Conservation (phyloP, 331 rosid species). For the Quercus phellos region DNA sequence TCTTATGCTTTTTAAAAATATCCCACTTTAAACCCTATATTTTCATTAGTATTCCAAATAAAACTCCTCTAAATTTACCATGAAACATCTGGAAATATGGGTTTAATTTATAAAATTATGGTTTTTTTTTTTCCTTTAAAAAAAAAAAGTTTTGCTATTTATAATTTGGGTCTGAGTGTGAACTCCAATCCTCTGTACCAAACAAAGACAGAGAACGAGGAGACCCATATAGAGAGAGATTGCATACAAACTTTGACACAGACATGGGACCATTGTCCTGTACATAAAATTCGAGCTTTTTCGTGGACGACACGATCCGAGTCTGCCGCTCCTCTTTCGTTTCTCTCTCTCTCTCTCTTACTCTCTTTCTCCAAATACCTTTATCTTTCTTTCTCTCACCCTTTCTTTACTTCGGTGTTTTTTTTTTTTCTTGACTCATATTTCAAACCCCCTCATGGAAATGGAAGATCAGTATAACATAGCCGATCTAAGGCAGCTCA, state of each 20-base stretch:
- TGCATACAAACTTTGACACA: slow-evolving; percentile 20
- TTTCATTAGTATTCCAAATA: too few relatives aligned
- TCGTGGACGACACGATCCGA: slow-evolving; percentile 98
- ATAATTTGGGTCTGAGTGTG: neutral
- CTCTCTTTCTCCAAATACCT: neutral
- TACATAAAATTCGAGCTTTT: slow-evolving; percentile 45
- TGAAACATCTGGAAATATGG: too few relatives aligned
- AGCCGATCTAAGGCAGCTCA: slow-evolving; percentile 66
- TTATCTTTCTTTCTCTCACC: neutral
- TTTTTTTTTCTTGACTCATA: neutral
- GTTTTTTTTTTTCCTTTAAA: neutral
- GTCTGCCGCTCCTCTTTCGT: slow-evolving; percentile 61
- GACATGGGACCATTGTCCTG: slow-evolving; percentile 77
- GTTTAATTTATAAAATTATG: too few relatives aligned
- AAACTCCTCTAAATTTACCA: too few relatives aligned
- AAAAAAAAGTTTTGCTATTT: neutral
- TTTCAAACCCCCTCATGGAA: slow-evolving; percentile 38
- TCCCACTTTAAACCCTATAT: too few relatives aligned
- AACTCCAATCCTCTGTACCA: slow-evolving; percentile 7
- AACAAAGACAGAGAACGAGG: slow-evolving; percentile 27
- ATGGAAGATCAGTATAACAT: slow-evolving; percentile 79
- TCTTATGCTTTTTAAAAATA: too few relatives aligned
- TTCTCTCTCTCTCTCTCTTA: neutral
- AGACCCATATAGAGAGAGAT: slow-evolving; percentile 11
- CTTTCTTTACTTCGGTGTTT: neutral